Base-by-base conservation (phyloP, 805 yeast species). In the Monosporozyma yasuniensis region DNA sequence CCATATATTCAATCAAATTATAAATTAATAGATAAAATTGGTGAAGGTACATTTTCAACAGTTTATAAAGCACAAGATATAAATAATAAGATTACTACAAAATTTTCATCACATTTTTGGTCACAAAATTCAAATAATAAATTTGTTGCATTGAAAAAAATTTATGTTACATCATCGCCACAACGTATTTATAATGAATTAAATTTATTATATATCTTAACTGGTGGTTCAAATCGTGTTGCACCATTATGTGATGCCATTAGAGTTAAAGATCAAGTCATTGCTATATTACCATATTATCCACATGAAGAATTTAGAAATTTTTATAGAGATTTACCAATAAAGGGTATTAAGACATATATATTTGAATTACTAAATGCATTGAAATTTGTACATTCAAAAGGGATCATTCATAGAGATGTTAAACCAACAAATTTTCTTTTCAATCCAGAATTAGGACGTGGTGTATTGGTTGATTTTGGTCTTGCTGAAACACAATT, bases 111-210 rank as follows among this genome's bases (percentile, higher is more conserved):
- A 8, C 69, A 65, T 50, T 63, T 63, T 49, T 65, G 68, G 68
- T 50, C 59, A 7, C 51, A 71, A 66, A 54, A 72, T 63, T 50
- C 72, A 67, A 53, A 72, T 63, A 52, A 61, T 34, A 60, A 61
- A 32, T 68, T 63, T 47, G 98, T 93, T 50, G 99, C 99, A 1
- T 72, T 93, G 56, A 93, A 93, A 64, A 80, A 93, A 60, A 88
- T 93, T 44, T 90, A 91, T 65, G 98, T 90, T 19, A 93, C 99
- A 0, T 87, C 96, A 1, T 88, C 97, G 7, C 97, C 98, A 0
- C 83, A 80, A 54, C 77, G 99, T 66, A 91, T 93, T 42, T 81
- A 79, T 58, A 90, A 90, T 64, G 99, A 93, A 66, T 75, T 93
- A 54, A 83, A 83, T 55, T 70, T 93, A 44, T 73, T 93, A 30